Conservation (phyloP, 352 stramenopile species). For the Aphanomyces stellatus region DNA sequence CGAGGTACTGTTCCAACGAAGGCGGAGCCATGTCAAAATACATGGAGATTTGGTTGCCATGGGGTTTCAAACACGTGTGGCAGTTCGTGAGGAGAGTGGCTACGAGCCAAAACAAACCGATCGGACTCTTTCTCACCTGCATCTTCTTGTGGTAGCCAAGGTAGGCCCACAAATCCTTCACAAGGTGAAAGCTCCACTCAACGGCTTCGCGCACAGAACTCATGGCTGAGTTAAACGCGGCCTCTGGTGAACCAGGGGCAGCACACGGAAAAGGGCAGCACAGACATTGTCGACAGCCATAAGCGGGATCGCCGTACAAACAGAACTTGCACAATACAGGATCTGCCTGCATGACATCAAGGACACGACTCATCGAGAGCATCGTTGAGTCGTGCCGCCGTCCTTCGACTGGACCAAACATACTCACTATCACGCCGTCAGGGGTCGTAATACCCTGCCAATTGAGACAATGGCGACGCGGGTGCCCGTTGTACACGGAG, state of each 20-base stretch:
- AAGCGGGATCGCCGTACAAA: neutral
- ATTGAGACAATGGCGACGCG: neutral
- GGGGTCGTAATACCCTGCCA: neutral
- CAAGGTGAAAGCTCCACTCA: neutral
- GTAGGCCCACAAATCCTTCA: neutral
- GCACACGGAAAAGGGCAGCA: no score
- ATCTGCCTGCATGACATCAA: neutral
- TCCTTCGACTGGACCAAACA: neutral
- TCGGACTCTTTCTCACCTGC: neutral
- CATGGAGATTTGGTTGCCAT: neutral
- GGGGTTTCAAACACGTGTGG: neutral
- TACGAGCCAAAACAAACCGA: neutral
- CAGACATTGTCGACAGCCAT: neutral
- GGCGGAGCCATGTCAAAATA: neutral
- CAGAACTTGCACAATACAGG: neutral
- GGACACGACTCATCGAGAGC: neutral
- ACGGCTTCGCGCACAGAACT: neutral
- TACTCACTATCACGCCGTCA: neutral
- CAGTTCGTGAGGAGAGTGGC: neutral
- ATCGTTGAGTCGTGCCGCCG: neutral
- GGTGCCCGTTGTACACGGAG: conserved; percentile 3
- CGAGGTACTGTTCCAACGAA: neutral
- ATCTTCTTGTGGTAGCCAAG: neutral
- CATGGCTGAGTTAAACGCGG: neutral
- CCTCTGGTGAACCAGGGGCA: neutral